Evolutionary conservation across 1,284 basidiomycete genomes (phyloP).

Genomic region (Abortiporus biennis): DNA sequence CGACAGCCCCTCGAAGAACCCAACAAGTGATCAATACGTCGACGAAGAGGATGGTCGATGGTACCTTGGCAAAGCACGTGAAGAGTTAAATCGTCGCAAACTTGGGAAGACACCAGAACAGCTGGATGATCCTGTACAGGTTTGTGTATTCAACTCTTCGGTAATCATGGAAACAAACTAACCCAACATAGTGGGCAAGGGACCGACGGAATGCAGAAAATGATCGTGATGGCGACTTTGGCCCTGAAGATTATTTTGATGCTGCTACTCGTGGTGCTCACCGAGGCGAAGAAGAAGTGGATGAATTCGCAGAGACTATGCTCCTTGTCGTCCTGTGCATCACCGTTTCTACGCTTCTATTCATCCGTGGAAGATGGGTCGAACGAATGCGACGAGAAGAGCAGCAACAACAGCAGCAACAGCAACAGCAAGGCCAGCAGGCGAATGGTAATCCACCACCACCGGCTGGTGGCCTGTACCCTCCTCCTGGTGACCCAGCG

Average conservation of each 20-base stretch:
- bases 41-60: constrained; percentile 40
- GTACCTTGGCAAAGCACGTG: constrained; percentile 75
- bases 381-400: constrained; percentile 54
- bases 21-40: constrained; percentile 11
- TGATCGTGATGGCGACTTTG: constrained; percentile 67
- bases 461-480: constrained; percentile 44
- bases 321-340: constrained; percentile 61
- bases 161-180: background rate
- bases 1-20: too few relatives aligned
- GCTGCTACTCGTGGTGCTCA: constrained; percentile 52
- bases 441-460: constrained; percentile 19
- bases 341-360: constrained; percentile 61
- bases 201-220: constrained; percentile 64
- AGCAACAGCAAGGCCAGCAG: constrained; percentile 20
- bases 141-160: constrained; percentile 16
- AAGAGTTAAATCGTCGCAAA: constrained; percentile 58
- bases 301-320: constrained; percentile 71
- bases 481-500: constrained; percentile 57
- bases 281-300: constrained; percentile 50
- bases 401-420: constrained; percentile 29
- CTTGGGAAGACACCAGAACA: constrained; percentile 32
- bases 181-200: constrained; percentile 57
- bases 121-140: constrained; percentile 70
- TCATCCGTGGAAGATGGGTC: constrained; percentile 65
- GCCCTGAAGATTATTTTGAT: constrained; percentile 78